phyloP scores from a whole-genome alignment of 257 asterid species.

The Primulina eburnea region DNA sequence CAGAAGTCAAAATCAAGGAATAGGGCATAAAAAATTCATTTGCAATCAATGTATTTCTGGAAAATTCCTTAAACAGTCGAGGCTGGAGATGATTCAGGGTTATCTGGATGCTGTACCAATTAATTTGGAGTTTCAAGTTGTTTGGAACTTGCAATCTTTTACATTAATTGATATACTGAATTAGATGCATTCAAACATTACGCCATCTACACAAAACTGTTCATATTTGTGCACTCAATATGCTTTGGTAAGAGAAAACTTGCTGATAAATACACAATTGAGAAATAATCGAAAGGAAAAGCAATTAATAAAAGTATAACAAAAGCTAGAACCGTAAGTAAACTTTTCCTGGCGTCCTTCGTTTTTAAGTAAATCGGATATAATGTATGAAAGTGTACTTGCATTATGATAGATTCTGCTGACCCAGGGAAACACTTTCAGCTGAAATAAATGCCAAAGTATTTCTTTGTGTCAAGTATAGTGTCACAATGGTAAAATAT shows the following conservation, averaged over 20 bases:
- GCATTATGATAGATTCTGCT: not conserved
- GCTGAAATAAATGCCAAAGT: not conserved
- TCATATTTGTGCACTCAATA: slow-evolving; percentile 11
- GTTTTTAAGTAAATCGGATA: slow-evolving; percentile 9
- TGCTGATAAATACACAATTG: slow-evolving; percentile 2
- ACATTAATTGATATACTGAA: slow-evolving; percentile 11
- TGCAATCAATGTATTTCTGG: not conserved
- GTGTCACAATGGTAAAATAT: slow-evolving; percentile 17
- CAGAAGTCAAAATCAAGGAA: not conserved
- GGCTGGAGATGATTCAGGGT: slow-evolving; percentile 11
- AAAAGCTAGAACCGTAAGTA: not conserved
- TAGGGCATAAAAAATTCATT: slow-evolving; percentile 9
- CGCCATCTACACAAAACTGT: not conserved
- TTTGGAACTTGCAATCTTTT: slow-evolving; percentile 2
- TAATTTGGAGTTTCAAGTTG: not conserved
- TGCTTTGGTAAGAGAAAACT: slow-evolving; percentile 20
- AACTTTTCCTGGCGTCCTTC: not conserved
- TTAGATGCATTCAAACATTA: slow-evolving; percentile 12
- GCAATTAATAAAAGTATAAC: not conserved
- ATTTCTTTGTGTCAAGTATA: slow-evolving; percentile 7
- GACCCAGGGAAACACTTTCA: not conserved
- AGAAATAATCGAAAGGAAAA: not conserved
- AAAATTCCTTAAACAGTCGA: not conserved
- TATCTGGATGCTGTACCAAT: not conserved
- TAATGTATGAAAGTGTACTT: no score